phyloP scores from a whole-genome alignment of 139 green algal genomes.

The Gonium pectorale region DNA sequence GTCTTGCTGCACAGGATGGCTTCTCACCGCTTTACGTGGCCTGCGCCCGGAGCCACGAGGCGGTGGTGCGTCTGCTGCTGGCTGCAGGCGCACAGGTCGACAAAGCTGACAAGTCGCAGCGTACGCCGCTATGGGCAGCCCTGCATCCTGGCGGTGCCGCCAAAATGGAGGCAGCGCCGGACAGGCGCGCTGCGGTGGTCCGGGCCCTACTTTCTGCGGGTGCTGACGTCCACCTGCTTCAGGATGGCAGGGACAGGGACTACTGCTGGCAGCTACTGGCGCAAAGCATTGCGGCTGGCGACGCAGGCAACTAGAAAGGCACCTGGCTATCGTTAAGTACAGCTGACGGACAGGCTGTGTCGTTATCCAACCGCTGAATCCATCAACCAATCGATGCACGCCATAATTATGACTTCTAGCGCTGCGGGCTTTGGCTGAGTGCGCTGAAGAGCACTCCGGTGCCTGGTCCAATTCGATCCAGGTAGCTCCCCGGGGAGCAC shows the following conservation, averaged over 20 bases:
- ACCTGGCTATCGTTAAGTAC: no score
- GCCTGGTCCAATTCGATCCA: no score
- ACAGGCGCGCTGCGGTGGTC: conserved; percentile 30
- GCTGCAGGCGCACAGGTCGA: not conserved
- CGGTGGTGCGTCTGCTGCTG: conserved; percentile 30
- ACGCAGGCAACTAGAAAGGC: no score
- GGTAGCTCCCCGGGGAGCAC: no score
- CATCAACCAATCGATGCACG: no score
- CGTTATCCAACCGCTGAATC: no score
- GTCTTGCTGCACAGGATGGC: no score
- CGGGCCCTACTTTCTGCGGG: conserved; percentile 19
- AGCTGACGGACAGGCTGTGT: no score
- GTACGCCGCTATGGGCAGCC: conserved; percentile 39
- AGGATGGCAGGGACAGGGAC: conserved; percentile 16
- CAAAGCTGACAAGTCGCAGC: not conserved
- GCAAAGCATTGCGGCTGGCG: conserved; percentile 23
- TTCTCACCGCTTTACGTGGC: conserved; percentile 39
- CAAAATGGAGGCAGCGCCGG: conserved; percentile 21
- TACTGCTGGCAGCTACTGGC: conserved; percentile 45
- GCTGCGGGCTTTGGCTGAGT: no score
- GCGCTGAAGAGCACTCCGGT: no score
- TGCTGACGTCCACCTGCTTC: conserved; percentile 33
- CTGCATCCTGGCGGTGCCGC: conserved; percentile 36
- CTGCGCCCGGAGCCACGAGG: conserved; percentile 5
- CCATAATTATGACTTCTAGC: no score